These are phyloP conservation scores for Falciphora oryzae DNA, from an alignment of 2,329 filamentous ascomycete genomes.

Conservation along the genomic window DNA sequence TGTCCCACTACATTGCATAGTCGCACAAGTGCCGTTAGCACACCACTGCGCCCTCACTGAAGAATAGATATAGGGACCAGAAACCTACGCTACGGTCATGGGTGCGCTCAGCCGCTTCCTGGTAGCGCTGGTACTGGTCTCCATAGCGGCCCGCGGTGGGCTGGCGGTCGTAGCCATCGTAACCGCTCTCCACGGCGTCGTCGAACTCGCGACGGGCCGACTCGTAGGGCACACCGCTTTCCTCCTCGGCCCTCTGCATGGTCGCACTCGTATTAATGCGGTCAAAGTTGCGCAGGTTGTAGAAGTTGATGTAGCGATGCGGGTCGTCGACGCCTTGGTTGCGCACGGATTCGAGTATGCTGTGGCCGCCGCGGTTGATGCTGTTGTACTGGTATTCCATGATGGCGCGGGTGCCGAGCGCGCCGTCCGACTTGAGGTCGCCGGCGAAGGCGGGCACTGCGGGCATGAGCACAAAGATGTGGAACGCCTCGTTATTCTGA, in stretches of 20 bases:
- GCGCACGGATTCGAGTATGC: constrained; percentile 67
- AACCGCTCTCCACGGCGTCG: constrained; percentile 44
- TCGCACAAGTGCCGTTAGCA: not conserved
- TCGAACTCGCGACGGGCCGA: constrained; percentile 59
- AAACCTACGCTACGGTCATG: constrained; percentile 25
- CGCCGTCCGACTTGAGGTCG: constrained; percentile 66
- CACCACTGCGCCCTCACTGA: not conserved
- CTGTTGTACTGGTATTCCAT: constrained; percentile 84
- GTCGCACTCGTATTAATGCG: constrained; percentile 66
- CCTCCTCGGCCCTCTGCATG: constrained; percentile 54
- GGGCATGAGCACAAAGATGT: constrained; percentile 72
- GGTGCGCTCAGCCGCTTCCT: constrained; percentile 56
- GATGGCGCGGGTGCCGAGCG: constrained; percentile 73
- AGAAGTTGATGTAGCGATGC: constrained; percentile 71
- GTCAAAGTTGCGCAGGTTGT: constrained; percentile 80
- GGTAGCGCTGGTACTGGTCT: constrained; percentile 62
- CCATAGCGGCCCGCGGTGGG: constrained; percentile 24
- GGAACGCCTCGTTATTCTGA: constrained; percentile 59
- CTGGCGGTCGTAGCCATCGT: constrained; percentile 28
- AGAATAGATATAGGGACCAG: not conserved
- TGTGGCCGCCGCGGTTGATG: constrained; percentile 71
- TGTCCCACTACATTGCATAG: constrained; percentile 52
- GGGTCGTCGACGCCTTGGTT: constrained; percentile 62
- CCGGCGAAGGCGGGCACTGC: constrained; percentile 79
- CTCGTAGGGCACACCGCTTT: constrained; percentile 63